A percentile compares a stretch with the other conserved stretches of the same genome.
Evolutionary conservation across 306 rosid genomes (phyloP).

Genomic region (Quercus ilex): DNA sequence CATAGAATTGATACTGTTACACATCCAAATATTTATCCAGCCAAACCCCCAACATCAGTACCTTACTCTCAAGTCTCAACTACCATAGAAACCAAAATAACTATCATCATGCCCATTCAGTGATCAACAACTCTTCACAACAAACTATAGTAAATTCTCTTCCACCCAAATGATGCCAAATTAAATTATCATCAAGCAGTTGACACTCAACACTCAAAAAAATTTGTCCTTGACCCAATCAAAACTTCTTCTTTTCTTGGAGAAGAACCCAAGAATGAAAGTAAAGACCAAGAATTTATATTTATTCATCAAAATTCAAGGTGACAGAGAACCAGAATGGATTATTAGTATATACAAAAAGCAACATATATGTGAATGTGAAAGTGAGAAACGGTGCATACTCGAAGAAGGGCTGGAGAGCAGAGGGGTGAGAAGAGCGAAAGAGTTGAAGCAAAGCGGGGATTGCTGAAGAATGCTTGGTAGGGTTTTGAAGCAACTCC

Average conservation of each 20-base stretch:
- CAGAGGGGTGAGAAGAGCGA: slow-evolving; percentile 38
- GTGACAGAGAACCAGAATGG: not conserved
- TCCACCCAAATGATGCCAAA: not conserved
- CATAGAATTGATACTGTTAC: too few species aligned
- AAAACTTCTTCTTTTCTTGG: not conserved
- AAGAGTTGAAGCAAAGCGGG: slow-evolving; percentile 52
- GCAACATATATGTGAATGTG: not conserved
- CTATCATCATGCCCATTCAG: not conserved
- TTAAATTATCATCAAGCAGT: not conserved
- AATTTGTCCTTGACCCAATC: not conserved
- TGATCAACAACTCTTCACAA: not conserved
- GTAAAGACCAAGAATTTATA: not conserved
- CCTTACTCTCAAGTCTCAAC: not conserved
- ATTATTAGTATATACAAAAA: not conserved
- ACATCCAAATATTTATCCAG: not conserved
- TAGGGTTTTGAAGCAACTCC: slow-evolving; percentile 59
- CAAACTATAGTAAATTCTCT: too few species aligned
- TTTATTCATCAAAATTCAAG: not conserved
- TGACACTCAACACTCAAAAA: not conserved
- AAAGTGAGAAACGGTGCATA: slow-evolving; percentile 16
- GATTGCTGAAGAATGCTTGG: slow-evolving; percentile 43
- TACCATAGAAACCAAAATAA: not conserved
- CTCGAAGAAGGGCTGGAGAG: slow-evolving; percentile 84
- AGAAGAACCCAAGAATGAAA: not conserved
- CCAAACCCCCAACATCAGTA: not conserved